Evolutionary conservation across 2,329 filamentous ascomycete genomes (phyloP).

Genomic region (Fusarium luffae): DNA sequence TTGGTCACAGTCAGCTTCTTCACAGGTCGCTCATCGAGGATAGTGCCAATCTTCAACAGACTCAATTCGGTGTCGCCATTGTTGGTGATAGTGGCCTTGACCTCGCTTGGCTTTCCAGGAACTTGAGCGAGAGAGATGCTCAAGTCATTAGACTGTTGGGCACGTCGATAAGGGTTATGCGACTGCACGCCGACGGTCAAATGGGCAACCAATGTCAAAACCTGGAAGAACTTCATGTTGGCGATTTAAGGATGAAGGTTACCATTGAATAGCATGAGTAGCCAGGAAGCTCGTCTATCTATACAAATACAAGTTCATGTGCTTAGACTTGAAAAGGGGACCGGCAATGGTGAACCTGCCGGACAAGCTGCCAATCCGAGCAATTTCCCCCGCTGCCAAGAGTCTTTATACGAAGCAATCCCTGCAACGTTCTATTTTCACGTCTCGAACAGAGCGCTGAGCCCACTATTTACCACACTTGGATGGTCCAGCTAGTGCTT

Average conservation of each 20-base stretch:
- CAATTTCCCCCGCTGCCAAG: background rate
- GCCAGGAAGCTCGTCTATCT: background rate
- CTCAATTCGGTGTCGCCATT: constrained; percentile 1
- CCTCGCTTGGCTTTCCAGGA: background rate
- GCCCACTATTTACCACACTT: background rate
- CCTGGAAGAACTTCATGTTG: background rate
- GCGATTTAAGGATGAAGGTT: rapidly evolving
- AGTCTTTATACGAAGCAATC: background rate
- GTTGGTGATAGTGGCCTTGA: constrained; percentile 23
- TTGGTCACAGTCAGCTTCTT: constrained; percentile 21
- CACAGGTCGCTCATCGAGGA: constrained; percentile 30
- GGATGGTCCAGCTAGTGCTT: background rate
- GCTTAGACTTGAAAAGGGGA: background rate
- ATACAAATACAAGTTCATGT: background rate
- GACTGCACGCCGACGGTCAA: constrained; percentile 1
- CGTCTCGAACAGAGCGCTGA: background rate
- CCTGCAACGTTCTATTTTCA: background rate
- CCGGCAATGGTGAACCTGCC: background rate
- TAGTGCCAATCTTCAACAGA: constrained; percentile 23
- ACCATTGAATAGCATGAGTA: background rate
- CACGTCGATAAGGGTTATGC: background rate
- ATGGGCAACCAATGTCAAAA: background rate
- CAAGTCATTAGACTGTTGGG: background rate
- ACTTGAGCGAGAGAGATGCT: background rate
- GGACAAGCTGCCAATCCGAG: background rate